Conservation (phyloP, 2,329 filamentous ascomycete genomes). For the Orbilia javanica region DNA sequence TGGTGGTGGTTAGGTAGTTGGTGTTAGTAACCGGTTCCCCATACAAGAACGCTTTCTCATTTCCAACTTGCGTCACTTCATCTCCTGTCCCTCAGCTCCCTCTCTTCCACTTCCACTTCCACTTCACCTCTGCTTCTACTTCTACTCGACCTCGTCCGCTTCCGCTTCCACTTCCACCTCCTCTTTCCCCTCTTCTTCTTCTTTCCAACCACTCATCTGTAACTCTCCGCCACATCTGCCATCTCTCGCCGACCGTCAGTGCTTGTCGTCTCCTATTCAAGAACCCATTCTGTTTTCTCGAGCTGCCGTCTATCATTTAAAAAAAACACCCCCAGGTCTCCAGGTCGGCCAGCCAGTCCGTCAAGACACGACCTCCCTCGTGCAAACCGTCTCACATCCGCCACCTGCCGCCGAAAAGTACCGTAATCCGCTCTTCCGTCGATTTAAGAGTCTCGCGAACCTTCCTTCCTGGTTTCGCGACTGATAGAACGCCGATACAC, state of each 20-base stretch:
- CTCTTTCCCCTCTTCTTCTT: not conserved
- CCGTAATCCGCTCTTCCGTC: not conserved
- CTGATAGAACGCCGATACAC: constrained; percentile 32
- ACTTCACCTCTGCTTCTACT: constrained; percentile 7
- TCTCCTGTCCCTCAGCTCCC: constrained; percentile 31
- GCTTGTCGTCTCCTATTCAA: constrained; percentile 8
- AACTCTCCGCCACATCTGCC: constrained; percentile 6
- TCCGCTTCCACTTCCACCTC: constrained; percentile 2
- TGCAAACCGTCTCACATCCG: not conserved
- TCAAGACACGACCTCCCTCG: not conserved
- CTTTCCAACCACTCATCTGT: constrained; percentile 7
- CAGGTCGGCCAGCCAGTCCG: constrained; percentile 3
- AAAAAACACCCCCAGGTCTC: constrained; percentile 9
- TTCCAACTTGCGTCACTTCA: constrained; percentile 53
- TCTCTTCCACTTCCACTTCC: constrained; percentile 23
- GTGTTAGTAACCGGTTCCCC: constrained; percentile 17
- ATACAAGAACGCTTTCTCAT: constrained; percentile 28
- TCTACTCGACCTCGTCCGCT: not conserved
- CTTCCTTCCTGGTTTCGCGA: constrained; percentile 13
- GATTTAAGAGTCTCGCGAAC: not conserved
- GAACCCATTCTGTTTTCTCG: constrained; percentile 11
- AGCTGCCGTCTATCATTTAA: constrained; percentile 47
- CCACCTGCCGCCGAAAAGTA: not conserved
- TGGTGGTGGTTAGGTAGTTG: not conserved
- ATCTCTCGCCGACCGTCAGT: constrained; percentile 20